Percentiles rank a stretch among this genome's conserved stretches.
phyloP scores from a whole-genome alignment of 305 asterid species.

The Solanum chacoense region DNA sequence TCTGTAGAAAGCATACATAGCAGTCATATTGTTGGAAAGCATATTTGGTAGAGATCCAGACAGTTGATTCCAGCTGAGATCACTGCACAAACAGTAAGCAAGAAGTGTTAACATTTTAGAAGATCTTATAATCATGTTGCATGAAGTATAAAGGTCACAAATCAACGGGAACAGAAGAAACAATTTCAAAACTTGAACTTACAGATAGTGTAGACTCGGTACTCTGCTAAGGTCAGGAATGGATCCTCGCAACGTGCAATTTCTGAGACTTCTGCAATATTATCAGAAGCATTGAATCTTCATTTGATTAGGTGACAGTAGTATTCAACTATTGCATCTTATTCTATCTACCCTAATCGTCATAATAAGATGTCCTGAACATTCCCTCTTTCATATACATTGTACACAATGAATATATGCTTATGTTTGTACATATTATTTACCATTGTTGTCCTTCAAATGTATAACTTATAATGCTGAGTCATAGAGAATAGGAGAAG shows the following conservation, averaged over 20 bases:
- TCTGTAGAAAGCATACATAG: conserved; percentile 23
- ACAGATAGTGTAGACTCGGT: conserved; percentile 25
- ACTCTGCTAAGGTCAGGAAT: conserved; percentile 38
- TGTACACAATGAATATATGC: not conserved
- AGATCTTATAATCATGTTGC: not conserved
- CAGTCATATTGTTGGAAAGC: conserved; percentile 28
- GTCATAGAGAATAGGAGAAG: not conserved
- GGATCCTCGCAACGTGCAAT: conserved; percentile 32
- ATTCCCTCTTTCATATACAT: not conserved
- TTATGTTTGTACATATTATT: not conserved
- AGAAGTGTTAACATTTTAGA: not conserved
- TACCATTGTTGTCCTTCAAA: not conserved
- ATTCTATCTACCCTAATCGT: not conserved
- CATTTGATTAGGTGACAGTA: not conserved
- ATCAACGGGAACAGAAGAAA: not conserved
- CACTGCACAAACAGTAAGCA: conserved; percentile 19
- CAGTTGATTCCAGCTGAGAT: conserved; percentile 39
- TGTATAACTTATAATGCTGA: not conserved
- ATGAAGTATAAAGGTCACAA: not conserved
- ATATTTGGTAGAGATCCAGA: conserved; percentile 25
- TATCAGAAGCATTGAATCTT: not conserved
- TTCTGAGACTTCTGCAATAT: conserved; percentile 41
- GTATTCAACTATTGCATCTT: not conserved
- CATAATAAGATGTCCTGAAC: not conserved
- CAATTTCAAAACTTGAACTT: conserved; percentile 6